Conservation (phyloP, 495 filamentous ascomycete genomes). For the Pyronema omphalodes region DNA sequence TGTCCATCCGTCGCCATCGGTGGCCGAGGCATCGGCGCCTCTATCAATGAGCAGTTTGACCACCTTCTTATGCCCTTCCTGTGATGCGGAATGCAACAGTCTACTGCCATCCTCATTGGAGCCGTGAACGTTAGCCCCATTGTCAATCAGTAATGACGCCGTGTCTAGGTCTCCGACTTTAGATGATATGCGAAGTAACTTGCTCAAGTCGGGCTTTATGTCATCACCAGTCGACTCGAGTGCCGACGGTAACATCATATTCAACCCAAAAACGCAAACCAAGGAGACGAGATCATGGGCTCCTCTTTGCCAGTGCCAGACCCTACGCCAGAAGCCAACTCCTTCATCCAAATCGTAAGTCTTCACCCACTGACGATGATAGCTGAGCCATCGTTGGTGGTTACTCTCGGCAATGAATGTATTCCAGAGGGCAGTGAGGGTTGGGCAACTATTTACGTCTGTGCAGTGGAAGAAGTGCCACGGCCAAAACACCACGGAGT, state of each 20-base stretch:
- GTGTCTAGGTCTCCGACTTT: no score
- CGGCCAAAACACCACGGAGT: constrained; percentile 2
- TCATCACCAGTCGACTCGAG: not conserved
- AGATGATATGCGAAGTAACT: no score
- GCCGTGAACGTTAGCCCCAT: no score
- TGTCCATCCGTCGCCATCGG: not conserved
- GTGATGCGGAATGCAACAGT: not conserved
- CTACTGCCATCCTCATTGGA: no score
- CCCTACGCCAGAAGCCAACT: not conserved
- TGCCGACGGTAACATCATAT: not conserved
- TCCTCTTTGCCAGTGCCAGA: not conserved
- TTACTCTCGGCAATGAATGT: not conserved
- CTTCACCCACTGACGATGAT: no score
- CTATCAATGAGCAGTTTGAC: not conserved
- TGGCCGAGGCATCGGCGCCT: not conserved
- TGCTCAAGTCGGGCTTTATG: not conserved
- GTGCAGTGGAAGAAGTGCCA: no score
- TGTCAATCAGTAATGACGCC: no score
- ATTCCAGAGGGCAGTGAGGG: not conserved
- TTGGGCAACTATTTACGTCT: not conserved
- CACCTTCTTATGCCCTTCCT: no score
- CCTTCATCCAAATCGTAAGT: not conserved
- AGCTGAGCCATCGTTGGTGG: no score
- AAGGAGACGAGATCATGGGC: not conserved
- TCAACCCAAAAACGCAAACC: not conserved